Base-by-base conservation (phyloP, 257 asterid species). In the Avicennia marina region DNA sequence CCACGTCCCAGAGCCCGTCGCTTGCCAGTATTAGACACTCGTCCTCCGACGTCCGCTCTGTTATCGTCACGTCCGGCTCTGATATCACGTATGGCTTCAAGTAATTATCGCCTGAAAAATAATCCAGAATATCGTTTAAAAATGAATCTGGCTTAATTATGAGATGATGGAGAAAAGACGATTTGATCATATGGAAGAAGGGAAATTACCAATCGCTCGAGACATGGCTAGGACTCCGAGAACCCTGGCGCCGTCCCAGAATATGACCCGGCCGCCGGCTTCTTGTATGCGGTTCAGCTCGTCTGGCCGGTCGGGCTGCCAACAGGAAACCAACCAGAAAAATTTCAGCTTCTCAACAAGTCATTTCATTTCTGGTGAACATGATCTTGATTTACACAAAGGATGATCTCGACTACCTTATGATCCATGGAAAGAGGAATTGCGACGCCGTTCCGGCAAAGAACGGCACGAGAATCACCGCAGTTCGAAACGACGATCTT, bases 401-500 rank as follows among this genome's bases (percentile, higher is more conserved):
- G 0, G 2, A 4, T 2, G 0, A 27, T 4, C 56, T 25, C 32
- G n/a, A 4, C 2, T 15, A 87, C 98, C 96, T 93, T 93, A 43
- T 93, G 99, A 64, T 93, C 99, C 1, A 71, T 71, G 4, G 99
- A 89, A 1, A 93, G 91, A 10, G 99, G 97, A 43, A 82, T 64
- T 0, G 97, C 91, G 13, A 71, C 78, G 62, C 99, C 96, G 71
- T 75, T 79, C 0, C 99, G 93, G 64, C 96, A 82, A 0, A 93
- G 94, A 0, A 93, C 95, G 9, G 99, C 97, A 4, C 99, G 95
- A 8, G 99, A 93, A 56, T 93, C 99, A 2, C 99, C 99, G 43
- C 99, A 89, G 40, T 93, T 93, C 0, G 99, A 82, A 2, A 93
- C 87, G 9, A 93, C 38, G 39, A 93, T 84, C 64, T 86, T 86